Evolutionary conservation across 345 rosid species (phyloP), one percentile per base, ranked within the genome.

Genomic region (Populus pruinosa): DNA sequence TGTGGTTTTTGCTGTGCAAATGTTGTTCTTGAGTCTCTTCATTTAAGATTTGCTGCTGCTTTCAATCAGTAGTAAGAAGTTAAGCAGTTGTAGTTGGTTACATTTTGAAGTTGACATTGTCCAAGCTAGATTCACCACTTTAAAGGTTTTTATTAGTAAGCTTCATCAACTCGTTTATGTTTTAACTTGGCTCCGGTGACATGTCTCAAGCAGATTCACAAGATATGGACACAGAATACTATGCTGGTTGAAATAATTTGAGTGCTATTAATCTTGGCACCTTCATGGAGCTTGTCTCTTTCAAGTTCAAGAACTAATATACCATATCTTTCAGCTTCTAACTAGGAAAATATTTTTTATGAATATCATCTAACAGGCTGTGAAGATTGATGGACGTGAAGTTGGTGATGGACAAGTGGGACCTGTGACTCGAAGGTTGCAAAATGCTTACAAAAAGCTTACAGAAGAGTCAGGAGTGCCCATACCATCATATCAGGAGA

Each of bases 351-450:
- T 8, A 6, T 1, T 1, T 21, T 74, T 74, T 11, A n/a, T n/a
- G 23, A 23, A 16, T 31, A 18, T 66, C 16, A 8, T 53, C 49
- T 23, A 25, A 65, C 84, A 93, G 92, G 98, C 87, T 38, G 90
- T 90, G 78, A 85, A 88, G 81, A 88, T 93, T 11, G 92, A 93
- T 77, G 92, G 91, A 12, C 90, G 92, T n/a, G 72, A 87, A 49
- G 71, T 91, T 47, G 93, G 98, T 6, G 86, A 91, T 14, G 96
- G 98, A 20, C 77, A 90, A 85, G 96, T 91, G 17, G 94, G 96
- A 29, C 89, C 85, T 0, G 83, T 92, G 44, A 92, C 94, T 6
- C 86, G 77, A 77, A 80, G 80, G 76, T n/a, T 94, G 56, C 97
- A 94, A 83, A 83, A 78, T 3, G 90, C 83, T 55, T 91, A 92